Evolutionary conservation across 176 grass and related monocot genomes (phyloP).

Genomic region (Avena atlantica): DNA sequence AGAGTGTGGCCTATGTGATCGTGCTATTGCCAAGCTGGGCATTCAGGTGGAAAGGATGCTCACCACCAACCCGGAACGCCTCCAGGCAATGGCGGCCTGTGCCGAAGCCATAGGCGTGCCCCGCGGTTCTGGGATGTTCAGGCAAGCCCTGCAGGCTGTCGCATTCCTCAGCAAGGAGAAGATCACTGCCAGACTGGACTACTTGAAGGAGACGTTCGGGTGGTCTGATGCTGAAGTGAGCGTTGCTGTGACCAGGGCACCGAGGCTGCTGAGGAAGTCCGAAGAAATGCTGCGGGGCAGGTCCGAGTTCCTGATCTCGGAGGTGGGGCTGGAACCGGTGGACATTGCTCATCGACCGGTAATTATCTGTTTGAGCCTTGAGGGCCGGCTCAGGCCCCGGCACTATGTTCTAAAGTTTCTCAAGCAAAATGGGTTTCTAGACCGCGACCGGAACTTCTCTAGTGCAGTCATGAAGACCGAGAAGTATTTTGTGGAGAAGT

Average conservation of each 20-base stretch:
- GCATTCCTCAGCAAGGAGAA: background rate
- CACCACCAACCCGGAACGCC: background rate
- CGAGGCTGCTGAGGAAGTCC: background rate
- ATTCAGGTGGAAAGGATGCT: background rate
- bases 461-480: background rate
- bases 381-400: constrained; percentile 41
- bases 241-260: background rate
- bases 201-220: background rate
- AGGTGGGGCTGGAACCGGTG: background rate
- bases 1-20: background rate
- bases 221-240: background rate
- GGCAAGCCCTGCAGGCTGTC: background rate
- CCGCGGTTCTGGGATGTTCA: background rate
- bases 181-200: background rate
- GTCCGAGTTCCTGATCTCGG: background rate
- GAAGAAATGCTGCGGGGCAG: background rate
- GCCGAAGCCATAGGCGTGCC: background rate
- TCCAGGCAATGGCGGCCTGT: background rate
- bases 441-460: no score
- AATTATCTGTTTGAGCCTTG: constrained; percentile 34
- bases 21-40: background rate
- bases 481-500: constrained; percentile 36
- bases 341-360: background rate
- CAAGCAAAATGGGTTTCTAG: constrained; percentile 32
- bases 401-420: constrained; percentile 8